These are phyloP conservation scores for Linderina pennispora DNA, from an alignment of 192 early-diverging fungal genomes.

Conservation along the genomic window DNA sequence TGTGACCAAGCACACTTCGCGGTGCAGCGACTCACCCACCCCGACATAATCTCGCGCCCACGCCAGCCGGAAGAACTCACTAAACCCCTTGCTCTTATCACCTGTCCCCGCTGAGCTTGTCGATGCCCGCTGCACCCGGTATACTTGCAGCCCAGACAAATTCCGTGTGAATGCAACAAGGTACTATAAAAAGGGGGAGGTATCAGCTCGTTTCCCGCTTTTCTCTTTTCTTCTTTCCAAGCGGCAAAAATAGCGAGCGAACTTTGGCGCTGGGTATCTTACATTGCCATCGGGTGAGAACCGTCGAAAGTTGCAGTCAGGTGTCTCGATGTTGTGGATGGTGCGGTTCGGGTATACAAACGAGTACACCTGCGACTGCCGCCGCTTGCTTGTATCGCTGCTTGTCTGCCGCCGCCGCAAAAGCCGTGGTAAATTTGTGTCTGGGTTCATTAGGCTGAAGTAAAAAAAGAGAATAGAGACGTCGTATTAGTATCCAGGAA, in stretches of 20 bases:
- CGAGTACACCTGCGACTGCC: constrained; percentile 7
- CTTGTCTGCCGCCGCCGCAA: constrained; percentile 19
- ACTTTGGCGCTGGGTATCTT: too few species aligned
- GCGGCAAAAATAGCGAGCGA: too few species aligned
- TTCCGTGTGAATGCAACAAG: constrained; percentile 34
- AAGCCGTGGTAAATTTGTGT: constrained; percentile 12
- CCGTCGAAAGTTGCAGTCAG: constrained; percentile 42
- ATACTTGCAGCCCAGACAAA: constrained; percentile 33
- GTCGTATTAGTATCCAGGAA: too few species aligned
- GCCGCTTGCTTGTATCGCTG: too few species aligned
- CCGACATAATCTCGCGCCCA: constrained; percentile 31
- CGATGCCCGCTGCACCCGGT: constrained; percentile 25
- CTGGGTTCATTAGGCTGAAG: neutral
- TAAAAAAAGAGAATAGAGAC: constrained; percentile 1
- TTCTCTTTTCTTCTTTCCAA: too few species aligned
- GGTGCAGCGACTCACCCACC: constrained; percentile 35
- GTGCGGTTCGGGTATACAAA: constrained; percentile 44
- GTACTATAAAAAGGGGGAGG: constrained; percentile 11
- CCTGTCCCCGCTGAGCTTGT: constrained; percentile 6
- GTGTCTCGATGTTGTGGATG: constrained; percentile 37
- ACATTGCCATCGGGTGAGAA: constrained; percentile 45
- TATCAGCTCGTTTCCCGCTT: too few species aligned
- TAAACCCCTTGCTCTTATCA: constrained; percentile 30
- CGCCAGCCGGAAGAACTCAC: constrained; percentile 30
- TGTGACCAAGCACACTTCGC: constrained; percentile 38